A percentile compares a stretch with the other conserved stretches of the same genome.
Evolutionary conservation across 208 protist genomes (phyloP).

Genomic region (Trypanosoma caninum): DNA sequence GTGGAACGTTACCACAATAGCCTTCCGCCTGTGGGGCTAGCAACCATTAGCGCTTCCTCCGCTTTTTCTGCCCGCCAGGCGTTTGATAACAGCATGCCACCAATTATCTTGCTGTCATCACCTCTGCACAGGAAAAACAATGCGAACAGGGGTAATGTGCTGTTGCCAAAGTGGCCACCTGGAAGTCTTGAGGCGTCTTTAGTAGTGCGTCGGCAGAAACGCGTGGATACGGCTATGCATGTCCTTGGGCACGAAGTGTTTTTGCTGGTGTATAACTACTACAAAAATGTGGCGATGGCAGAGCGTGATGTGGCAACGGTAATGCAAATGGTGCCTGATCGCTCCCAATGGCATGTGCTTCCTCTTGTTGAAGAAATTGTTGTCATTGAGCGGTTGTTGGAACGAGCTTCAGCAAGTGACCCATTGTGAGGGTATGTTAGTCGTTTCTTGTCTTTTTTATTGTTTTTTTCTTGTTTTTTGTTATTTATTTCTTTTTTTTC

Average conservation of each 20-base stretch:
- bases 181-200: constrained; percentile 27
- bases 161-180: no score
- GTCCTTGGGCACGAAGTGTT: constrained; percentile 32
- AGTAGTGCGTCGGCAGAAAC: constrained; percentile 30
- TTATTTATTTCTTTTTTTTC: not conserved
- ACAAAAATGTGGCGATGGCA: constrained; percentile 41
- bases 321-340: constrained; percentile 58
- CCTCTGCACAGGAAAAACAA: not conserved
- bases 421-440: no score
- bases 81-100: not conserved
- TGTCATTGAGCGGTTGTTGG: constrained; percentile 63
- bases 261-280: constrained; percentile 66
- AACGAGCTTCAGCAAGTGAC: constrained; percentile 7
- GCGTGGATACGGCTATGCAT: constrained; percentile 24
- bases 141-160: not conserved
- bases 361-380: constrained; percentile 73
- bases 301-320: constrained; percentile 53
- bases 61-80: not conserved
- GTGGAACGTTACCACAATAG: not conserved
- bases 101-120: not conserved
- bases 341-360: constrained; percentile 56
- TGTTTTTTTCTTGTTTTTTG: constrained; percentile 7
- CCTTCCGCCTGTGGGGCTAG: not conserved
- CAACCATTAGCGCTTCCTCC: not conserved
- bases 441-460: not conserved